These are phyloP conservation scores for Aureobasidium zeae DNA, from an alignment of 2,329 filamentous ascomycete species.

Conservation along the genomic window DNA sequence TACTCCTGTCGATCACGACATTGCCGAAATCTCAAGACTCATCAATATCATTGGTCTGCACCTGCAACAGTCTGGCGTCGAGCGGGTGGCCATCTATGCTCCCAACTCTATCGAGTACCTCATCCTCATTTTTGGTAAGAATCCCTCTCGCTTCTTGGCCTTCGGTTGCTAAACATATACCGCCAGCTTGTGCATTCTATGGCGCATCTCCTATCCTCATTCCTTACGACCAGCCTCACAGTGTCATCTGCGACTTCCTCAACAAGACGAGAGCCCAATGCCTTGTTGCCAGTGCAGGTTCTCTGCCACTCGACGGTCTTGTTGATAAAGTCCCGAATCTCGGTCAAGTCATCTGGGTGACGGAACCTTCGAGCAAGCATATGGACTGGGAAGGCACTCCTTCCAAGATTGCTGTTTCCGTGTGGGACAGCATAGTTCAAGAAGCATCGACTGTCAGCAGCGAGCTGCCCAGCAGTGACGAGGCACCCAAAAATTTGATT, in stretches of 20 bases:
- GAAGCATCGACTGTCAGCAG: slow-evolving; percentile 44
- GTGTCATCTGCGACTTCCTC: slow-evolving; percentile 62
- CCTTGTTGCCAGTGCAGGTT: slow-evolving; percentile 74
- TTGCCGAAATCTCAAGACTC: slow-evolving; percentile 67
- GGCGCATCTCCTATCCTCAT: slow-evolving; percentile 75
- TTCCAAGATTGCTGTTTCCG: slow-evolving; percentile 68
- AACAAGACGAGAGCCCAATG: slow-evolving; percentile 66
- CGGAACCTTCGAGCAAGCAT: slow-evolving; percentile 80
- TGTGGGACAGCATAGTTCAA: slow-evolving; percentile 80
- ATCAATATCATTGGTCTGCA: slow-evolving; percentile 81
- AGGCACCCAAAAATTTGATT: slow-evolving; percentile 43
- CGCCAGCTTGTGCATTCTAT: slow-evolving; percentile 73
- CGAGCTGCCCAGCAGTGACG: slow-evolving; percentile 56
- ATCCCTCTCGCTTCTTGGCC: not conserved
- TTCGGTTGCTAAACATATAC: slow-evolving; percentile 15
- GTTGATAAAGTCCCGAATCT: slow-evolving; percentile 60
- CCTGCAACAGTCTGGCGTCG: slow-evolving; percentile 55
- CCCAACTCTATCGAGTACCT: slow-evolving; percentile 90
- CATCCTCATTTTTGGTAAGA: slow-evolving; percentile 60
- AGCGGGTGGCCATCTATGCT: slow-evolving; percentile 78
- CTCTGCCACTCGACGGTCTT: slow-evolving; percentile 70
- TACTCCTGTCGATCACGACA: slow-evolving; percentile 60
- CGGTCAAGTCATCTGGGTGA: slow-evolving; percentile 80
- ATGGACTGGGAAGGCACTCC: slow-evolving; percentile 93
- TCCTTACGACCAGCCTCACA: slow-evolving; percentile 67